A percentile compares a stretch with the other conserved stretches of the same genome.
Evolutionary conservation across 768 basidiomycete genomes (phyloP).

Genomic region (Cystofilobasidium capitatum): DNA sequence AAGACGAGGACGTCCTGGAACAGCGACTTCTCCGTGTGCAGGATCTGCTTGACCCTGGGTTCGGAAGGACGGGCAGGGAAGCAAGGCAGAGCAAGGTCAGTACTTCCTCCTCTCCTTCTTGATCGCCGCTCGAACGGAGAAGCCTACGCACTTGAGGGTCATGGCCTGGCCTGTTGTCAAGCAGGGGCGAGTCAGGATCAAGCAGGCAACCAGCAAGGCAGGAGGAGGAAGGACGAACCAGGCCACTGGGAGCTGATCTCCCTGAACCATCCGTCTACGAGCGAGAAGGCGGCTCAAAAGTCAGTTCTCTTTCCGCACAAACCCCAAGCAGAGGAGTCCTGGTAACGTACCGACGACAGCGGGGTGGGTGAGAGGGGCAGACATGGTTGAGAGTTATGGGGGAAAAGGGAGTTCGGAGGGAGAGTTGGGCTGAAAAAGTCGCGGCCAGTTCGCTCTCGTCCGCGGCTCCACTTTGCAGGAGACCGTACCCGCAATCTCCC

Average conservation of each 20-base stretch:
- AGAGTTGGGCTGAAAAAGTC: background rate
- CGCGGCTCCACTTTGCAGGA: no score
- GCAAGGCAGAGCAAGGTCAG: conserved; percentile 2
- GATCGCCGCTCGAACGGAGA: background rate
- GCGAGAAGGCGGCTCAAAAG: background rate
- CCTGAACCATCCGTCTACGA: conserved; percentile 86
- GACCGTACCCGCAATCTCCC: no score
- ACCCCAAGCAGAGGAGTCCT: background rate
- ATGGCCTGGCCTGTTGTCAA: conserved; percentile 69
- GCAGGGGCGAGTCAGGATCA: conserved; percentile 3
- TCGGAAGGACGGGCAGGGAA: background rate
- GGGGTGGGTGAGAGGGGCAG: conserved; percentile 15
- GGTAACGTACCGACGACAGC: conserved; percentile 15
- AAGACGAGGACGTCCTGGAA: conserved; percentile 98
- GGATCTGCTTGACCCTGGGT: conserved; percentile 68
- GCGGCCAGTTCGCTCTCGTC: no score
- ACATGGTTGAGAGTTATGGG: conserved; percentile 4
- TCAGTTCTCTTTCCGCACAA: background rate
- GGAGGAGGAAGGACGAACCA: conserved; percentile 31
- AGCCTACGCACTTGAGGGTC: conserved; percentile 57
- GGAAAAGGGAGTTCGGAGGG: background rate
- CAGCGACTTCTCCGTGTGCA: conserved; percentile 83
- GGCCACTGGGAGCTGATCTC: conserved; percentile 95
- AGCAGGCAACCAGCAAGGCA: background rate
- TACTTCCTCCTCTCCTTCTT: conserved; percentile 3